phyloP scores from a whole-genome alignment of 192 early-diverging fungal species.

The Podila epigama region DNA sequence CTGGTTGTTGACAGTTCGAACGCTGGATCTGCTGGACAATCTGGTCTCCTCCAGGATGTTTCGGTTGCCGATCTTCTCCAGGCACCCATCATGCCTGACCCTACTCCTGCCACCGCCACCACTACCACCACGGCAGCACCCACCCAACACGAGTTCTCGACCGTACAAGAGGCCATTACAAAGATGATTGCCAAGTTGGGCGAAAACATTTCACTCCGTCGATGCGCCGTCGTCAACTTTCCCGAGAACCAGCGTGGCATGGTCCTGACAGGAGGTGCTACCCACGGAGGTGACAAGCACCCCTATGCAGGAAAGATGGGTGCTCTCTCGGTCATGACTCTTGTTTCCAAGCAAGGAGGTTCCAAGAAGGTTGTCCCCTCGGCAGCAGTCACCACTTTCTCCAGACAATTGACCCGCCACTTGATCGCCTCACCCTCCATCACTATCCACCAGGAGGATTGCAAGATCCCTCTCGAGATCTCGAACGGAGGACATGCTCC shows the following conservation, averaged over 20 bases:
- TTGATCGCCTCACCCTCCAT: constrained; percentile 83
- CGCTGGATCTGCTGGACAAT: neutral
- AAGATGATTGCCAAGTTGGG: constrained; percentile 87
- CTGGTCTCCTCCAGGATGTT: constrained; percentile 47
- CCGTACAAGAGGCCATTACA: constrained; percentile 70
- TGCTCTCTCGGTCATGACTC: constrained; percentile 73
- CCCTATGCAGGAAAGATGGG: constrained; percentile 78
- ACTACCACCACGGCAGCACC: constrained; percentile 1
- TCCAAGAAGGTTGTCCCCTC: constrained; percentile 41
- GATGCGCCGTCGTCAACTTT: constrained; percentile 58
- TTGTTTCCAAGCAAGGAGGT: constrained; percentile 35
- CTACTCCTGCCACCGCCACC: constrained; percentile 23
- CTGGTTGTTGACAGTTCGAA: constrained; percentile 42
- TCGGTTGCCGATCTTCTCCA: constrained; percentile 45
- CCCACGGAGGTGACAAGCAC: constrained; percentile 72
- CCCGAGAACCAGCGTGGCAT: constrained; percentile 40
- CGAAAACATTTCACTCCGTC: constrained; percentile 88
- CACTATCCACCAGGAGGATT: constrained; percentile 56
- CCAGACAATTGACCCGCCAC: constrained; percentile 83
- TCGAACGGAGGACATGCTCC: constrained; percentile 47
- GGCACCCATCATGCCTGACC: constrained; percentile 63
- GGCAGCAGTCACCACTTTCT: constrained; percentile 59
- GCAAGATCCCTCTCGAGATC: constrained; percentile 48
- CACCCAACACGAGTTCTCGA: constrained; percentile 27
- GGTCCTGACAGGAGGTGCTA: constrained; percentile 68